Evolutionary conservation across 768 basidiomycete species (phyloP).

Genomic region (Clavaria fumosa): DNA sequence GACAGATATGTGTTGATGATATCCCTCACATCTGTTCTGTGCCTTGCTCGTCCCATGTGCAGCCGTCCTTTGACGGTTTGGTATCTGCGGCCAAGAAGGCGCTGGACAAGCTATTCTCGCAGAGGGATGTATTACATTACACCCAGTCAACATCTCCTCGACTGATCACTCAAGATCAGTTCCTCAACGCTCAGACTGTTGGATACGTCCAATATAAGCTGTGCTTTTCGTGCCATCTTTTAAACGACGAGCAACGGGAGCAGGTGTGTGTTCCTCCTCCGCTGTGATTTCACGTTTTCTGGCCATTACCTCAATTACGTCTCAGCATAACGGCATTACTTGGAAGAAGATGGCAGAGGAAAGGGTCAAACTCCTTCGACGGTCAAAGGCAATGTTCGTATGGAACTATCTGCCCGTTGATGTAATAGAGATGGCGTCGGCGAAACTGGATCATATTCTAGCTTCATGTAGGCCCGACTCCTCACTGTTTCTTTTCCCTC

Average conservation of each 20-base stretch:
- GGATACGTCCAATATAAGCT: background rate
- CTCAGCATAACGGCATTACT: slow-evolving; percentile 1
- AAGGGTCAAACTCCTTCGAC: slow-evolving; percentile 1
- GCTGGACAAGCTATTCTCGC: background rate
- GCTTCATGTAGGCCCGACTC: no score
- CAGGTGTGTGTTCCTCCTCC: background rate
- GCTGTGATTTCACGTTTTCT: no score
- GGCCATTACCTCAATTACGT: no score
- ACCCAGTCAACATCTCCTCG: no score
- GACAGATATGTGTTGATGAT: background rate
- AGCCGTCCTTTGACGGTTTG: background rate
- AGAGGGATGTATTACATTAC: background rate
- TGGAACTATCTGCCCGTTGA: slow-evolving; percentile 1
- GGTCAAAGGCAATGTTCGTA: background rate
- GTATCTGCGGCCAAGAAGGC: background rate
- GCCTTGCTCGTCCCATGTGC: background rate
- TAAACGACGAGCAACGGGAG: background rate
- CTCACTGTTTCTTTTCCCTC: no score
- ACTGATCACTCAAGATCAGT: background rate
- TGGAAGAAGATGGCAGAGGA: background rate
- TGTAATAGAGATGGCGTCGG: background rate
- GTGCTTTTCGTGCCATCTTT: slow-evolving; percentile 1
- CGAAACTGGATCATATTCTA: background rate
- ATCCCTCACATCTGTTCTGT: background rate
- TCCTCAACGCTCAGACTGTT: background rate